Evolutionary conservation across 2,329 filamentous ascomycete species (phyloP), one percentile per base, ranked within the genome.

Genomic region (Clathrospora elynae): DNA sequence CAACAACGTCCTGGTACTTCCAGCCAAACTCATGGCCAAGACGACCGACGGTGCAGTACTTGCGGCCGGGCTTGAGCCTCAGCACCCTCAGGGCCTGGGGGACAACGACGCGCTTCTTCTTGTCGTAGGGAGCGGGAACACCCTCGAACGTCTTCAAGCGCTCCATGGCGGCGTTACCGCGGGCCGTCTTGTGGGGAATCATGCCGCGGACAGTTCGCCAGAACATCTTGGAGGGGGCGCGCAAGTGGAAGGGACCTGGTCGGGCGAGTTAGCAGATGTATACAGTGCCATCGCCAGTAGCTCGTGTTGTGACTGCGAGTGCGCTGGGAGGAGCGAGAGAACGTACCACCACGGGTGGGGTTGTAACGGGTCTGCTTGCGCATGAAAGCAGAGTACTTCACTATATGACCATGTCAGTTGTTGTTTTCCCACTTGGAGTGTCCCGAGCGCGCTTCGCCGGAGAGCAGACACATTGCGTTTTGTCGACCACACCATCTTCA

Each of bases 351-450:
- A 75, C 92, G 91, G 71, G 90, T 96, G 75, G 93, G 91, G 86
- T 99, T 99, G 88, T 86, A 99, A 79, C 93, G 90, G 76, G 93
- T 99, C 82, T 95, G 93, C 88, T 99, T 99, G 84, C 93, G 90
- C 73, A 99, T 87, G 84, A 97, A 97, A 78, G 93, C 90, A 77
- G 93, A 89, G 87, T 99, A 99, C 90, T 99, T 99, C 80, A 99
- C 93, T 99, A 74, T 81, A 76, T 45, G 52, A 46, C 42, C 38
- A 48, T 44, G 57, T 72, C 63, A 61, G 55, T 57, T 58, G 62
- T 45, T 49, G 49, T 49, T 37, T 42, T 53, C 32, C 33, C 14
- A 23, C 13, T 30, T 30, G 10, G 22, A 36, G 22, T 33, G 20
- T 26, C 17, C 26, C 40, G 13, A 37, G 35, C 34, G 46, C 38